phyloP scores from a whole-genome alignment of 352 stramenopile genomes.

The Phytophthora europaea region DNA sequence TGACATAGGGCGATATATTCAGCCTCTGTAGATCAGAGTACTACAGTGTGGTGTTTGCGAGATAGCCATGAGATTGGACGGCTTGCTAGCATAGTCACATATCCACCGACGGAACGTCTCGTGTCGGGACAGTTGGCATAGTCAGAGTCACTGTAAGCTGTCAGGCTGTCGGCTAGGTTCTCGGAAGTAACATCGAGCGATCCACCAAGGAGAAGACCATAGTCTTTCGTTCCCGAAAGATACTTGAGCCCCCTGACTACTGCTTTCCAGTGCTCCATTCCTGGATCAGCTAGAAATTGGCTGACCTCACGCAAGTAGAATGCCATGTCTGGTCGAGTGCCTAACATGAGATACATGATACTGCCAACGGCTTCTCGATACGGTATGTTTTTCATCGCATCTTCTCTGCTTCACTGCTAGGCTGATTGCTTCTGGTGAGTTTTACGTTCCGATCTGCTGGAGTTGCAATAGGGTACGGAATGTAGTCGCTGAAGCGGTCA shows the following conservation, averaged over 20 bases:
- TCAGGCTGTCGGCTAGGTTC: conserved; percentile 7
- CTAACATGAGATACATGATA: conserved; percentile 31
- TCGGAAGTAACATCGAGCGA: background rate
- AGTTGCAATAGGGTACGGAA: conserved; percentile 21
- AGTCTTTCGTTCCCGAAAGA: conserved; percentile 15
- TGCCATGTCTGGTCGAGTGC: conserved; percentile 16
- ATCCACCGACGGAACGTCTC: no score
- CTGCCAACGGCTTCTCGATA: conserved; percentile 25
- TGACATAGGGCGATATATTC: conserved; percentile 5
- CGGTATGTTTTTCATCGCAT: conserved; percentile 1
- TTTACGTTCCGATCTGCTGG: conserved; percentile 22
- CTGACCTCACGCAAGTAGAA: conserved; percentile 30
- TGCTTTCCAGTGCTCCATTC: conserved; percentile 28
- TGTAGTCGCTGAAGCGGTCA: conserved; percentile 1
- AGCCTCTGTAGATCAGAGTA: conserved; percentile 4
- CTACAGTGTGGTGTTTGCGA: conserved; percentile 9
- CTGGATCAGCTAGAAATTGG: conserved; percentile 29
- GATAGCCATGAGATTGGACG: conserved; percentile 17
- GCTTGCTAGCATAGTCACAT: background rate
- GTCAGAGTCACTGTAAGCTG: conserved; percentile 14
- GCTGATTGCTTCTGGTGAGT: conserved; percentile 5
- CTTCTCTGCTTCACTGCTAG: conserved; percentile 7
- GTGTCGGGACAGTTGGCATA: background rate
- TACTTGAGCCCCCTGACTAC: conserved; percentile 20
- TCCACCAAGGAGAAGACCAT: background rate